phyloP scores from a whole-genome alignment of 2,329 filamentous ascomycete genomes.

The Colletotrichum sp. region DNA sequence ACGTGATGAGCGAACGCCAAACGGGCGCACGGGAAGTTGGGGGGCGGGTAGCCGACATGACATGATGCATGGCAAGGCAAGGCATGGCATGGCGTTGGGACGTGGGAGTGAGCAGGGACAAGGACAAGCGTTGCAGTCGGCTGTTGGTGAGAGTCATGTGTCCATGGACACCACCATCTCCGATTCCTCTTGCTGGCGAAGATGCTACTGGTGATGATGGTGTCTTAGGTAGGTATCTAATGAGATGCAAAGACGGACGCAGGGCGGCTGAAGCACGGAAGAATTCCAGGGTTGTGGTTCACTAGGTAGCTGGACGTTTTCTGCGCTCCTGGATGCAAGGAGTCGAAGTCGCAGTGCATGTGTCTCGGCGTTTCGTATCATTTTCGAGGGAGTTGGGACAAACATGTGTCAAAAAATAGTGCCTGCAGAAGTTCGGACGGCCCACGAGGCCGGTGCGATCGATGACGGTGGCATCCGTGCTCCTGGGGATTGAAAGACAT shows the following conservation, averaged over 20 bases:
- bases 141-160: slow-evolving; percentile 1
- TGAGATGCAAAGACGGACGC: neutral
- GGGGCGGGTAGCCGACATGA: slow-evolving; percentile 6
- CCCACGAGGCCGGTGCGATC: neutral
- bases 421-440: neutral
- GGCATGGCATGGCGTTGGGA: neutral
- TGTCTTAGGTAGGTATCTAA: neutral
- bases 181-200: neutral
- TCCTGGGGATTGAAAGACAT: neutral
- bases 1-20: slow-evolving; percentile 4
- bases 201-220: neutral
- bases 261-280: neutral
- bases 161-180: neutral
- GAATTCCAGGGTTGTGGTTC: neutral
- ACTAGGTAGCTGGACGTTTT: neutral
- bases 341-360: neutral
- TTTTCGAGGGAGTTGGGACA: neutral
- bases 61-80: neutral
- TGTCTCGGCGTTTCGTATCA: neutral
- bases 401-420: neutral
- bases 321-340: neutral
- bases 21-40: slow-evolving; percentile 17
- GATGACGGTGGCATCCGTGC: neutral
- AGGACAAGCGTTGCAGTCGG: neutral
- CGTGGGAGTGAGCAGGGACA: neutral